Evolutionary conservation across 139 green algal species (phyloP).

Genomic region (Chlamydomonas incerta): DNA sequence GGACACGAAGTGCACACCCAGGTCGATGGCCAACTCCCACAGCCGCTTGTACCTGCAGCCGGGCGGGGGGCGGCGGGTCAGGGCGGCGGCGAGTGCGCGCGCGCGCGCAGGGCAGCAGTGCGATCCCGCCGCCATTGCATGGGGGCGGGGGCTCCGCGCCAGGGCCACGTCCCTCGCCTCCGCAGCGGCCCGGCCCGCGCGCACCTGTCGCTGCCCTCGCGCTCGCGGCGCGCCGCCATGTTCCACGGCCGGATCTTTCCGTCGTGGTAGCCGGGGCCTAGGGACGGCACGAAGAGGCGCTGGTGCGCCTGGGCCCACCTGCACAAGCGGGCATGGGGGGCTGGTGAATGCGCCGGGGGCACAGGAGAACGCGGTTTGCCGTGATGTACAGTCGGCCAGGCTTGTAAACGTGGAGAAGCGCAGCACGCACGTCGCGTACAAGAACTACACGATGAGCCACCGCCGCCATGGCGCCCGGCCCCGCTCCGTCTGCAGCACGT

Average conservation of each 20-base stretch:
- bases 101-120: too few relatives aligned
- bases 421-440: neutral
- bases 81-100: too few relatives aligned
- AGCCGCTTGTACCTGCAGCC: conserved; percentile 45
- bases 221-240: neutral
- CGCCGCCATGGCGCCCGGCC: too few relatives aligned
- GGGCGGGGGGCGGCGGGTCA: too few relatives aligned
- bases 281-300: conserved; percentile 53
- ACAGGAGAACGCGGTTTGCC: too few relatives aligned
- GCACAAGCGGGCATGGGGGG: too few relatives aligned
- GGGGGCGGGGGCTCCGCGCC: too few relatives aligned
- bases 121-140: too few relatives aligned
- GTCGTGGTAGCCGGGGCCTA: conserved; percentile 63
- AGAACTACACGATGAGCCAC: neutral
- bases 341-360: too few relatives aligned
- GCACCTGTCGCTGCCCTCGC: conserved; percentile 41
- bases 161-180: too few relatives aligned
- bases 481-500: too few relatives aligned
- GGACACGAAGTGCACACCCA: conserved; percentile 40
- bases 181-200: neutral
- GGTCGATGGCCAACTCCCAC: conserved; percentile 33
- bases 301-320: conserved; percentile 43
- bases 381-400: too few relatives aligned
- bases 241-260: conserved; percentile 68
- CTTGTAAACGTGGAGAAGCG: neutral